Evolutionary conservation across 148 eudicot species (phyloP), one percentile per base, ranked within the genome.

Genomic region (Camellia lanceoleosa): DNA sequence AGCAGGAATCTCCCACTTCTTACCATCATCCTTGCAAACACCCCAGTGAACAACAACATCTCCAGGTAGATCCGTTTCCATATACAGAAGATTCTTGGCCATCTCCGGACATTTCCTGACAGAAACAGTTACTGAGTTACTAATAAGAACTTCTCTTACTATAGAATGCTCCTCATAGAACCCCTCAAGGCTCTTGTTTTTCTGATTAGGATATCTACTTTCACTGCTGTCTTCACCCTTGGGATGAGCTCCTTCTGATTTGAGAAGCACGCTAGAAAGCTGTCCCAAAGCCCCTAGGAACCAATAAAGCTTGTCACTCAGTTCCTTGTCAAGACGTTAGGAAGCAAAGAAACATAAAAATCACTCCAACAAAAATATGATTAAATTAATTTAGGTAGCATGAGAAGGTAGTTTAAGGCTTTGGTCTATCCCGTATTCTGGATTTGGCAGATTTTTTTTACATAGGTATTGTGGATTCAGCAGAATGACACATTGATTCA

Each of bases 31-130:
- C 56, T 82, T 89, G 82, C 91, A 91, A 52, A 94, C 86, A 75
- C 98, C 99, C 99, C 98, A 97, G 83, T 97, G 99, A 78, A 91
- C 82, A 56, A 94, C 73, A 75, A 92, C 90, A 83, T 91, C 90
- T 81, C 91, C 97, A 19, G 92, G 91, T 54, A 97, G 71, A 88
- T 97, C 98, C 63, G 95, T 94, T 82, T 94, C 99, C 18, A 97
- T 71, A 75, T 65, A 30, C 71, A 97, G 79, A 59, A 87, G 76
- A 81, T 86, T 85, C 77, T 92, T 89, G 54, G 88, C 86, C 42
- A 91, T 89, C 75, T 92, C 92, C 4, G 86, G 84, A 79, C 92
- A 87, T 78, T 80, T 90, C 63, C 75, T 89, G 67, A 89, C 89
- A 68, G 91, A 84, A 59, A 92, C 92, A 72, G 60, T 86, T 68